These are phyloP conservation scores for Kalaharituber pfeilii DNA, from an alignment of 2,329 filamentous ascomycete genomes.

Conservation along the genomic window DNA sequence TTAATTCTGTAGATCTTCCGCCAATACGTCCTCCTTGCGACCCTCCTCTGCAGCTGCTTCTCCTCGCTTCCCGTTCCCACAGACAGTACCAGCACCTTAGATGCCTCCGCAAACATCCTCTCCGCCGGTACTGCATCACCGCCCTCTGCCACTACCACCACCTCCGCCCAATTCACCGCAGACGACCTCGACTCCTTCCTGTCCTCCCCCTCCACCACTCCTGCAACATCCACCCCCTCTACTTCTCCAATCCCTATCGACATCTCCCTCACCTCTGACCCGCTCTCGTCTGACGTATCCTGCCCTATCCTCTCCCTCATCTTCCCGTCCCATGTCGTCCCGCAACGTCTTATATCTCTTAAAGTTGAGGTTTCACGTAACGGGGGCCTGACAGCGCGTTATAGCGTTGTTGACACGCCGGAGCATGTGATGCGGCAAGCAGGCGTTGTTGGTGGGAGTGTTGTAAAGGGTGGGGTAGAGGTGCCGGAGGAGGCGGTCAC, in stretches of 20 bases:
- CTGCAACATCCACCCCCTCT: slow-evolving; percentile 8
- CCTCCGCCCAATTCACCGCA: not conserved
- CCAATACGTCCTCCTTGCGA: slow-evolving; percentile 56
- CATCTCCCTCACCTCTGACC: slow-evolving; percentile 1
- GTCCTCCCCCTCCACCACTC: not conserved
- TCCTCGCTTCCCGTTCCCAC: not conserved
- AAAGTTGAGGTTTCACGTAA: not conserved
- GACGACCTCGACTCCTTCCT: slow-evolving; percentile 4
- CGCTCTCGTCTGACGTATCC: too few relatives aligned
- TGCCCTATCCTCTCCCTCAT: not conserved
- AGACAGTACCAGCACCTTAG: not conserved
- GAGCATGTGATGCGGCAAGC: slow-evolving; percentile 15
- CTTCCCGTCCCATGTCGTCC: not conserved
- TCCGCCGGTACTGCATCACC: not conserved
- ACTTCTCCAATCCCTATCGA: slow-evolving; percentile 1
- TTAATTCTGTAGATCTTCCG: slow-evolving; percentile 38
- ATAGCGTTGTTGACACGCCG: slow-evolving; percentile 7
- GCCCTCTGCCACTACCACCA: not conserved
- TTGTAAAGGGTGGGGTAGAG: slow-evolving; percentile 7
- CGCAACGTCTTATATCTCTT: not conserved
- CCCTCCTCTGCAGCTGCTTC: slow-evolving; percentile 46
- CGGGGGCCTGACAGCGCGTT: not conserved
- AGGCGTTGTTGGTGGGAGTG: slow-evolving; percentile 5
- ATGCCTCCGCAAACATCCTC: not conserved
- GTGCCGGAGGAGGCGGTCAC: slow-evolving; percentile 12